phyloP scores from a whole-genome alignment of 805 yeast species.

The Dipodascopsis uninucleata region DNA sequence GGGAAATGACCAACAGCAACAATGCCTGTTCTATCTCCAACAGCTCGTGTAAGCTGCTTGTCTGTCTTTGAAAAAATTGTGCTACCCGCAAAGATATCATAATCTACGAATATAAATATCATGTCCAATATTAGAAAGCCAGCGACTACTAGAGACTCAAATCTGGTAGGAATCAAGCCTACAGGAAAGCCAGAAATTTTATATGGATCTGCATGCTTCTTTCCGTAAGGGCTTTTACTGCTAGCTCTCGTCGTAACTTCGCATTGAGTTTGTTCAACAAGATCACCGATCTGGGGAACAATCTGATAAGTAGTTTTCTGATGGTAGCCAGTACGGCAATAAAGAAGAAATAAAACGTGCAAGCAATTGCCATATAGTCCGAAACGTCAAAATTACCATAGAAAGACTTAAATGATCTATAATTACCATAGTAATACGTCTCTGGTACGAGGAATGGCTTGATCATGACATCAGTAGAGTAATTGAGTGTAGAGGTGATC shows the following conservation, averaged over 20 bases:
- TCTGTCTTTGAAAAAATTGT: constrained; percentile 3
- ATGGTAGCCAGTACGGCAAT: constrained; percentile 17
- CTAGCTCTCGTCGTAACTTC: constrained; percentile 30
- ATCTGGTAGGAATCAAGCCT: constrained; percentile 9
- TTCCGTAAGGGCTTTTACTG: constrained; percentile 25
- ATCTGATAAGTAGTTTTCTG: constrained; percentile 4
- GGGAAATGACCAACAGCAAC: constrained; percentile 44
- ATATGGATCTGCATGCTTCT: constrained; percentile 28
- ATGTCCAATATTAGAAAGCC: constrained; percentile 6
- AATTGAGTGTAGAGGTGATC: background rate
- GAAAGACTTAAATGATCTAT: background rate
- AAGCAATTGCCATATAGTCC: background rate
- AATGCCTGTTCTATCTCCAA: constrained; percentile 30
- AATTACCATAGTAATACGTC: background rate
- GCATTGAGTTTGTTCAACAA: background rate
- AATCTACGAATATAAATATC: constrained; percentile 10
- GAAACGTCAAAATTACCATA: constrained; percentile 2
- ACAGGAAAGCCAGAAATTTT: constrained; percentile 9
- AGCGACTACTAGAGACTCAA: constrained; percentile 7
- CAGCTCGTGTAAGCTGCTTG: constrained; percentile 9
- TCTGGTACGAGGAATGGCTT: background rate
- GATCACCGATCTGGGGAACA: constrained; percentile 4
- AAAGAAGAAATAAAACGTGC: background rate
- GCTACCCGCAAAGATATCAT: constrained; percentile 1
- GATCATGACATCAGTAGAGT: background rate